Percentiles rank a stretch among this genome's conserved stretches.
phyloP scores from a whole-genome alignment of 2,329 filamentous ascomycete genomes.

The Metarhizium brunneum region DNA sequence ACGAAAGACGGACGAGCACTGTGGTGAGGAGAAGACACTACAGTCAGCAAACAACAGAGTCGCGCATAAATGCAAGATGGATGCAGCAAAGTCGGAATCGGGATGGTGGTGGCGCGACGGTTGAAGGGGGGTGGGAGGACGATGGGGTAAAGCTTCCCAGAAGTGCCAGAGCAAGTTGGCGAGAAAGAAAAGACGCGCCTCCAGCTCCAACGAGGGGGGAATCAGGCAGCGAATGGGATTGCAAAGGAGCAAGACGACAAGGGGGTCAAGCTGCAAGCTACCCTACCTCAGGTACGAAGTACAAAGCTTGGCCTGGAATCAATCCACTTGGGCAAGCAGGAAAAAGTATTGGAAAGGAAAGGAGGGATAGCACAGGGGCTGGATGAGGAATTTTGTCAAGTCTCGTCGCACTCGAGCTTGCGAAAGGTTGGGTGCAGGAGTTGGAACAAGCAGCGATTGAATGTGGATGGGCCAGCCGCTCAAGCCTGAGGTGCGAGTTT shows the following conservation, averaged over 20 bases:
- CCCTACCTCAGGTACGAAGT: constrained; percentile 7
- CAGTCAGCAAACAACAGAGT: constrained; percentile 20
- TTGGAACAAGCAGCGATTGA: neutral
- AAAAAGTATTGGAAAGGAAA: constrained; percentile 8
- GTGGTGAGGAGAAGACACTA: constrained; percentile 17
- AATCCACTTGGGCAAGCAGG: neutral
- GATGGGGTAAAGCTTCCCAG: constrained; percentile 9
- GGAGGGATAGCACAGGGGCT: constrained; percentile 4
- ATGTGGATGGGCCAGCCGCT: neutral
- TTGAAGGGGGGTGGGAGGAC: constrained; percentile 10
- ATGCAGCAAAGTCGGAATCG: constrained; percentile 19
- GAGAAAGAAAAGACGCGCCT: constrained; percentile 13
- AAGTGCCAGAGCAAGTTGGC: constrained; percentile 5
- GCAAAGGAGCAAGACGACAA: constrained; percentile 7
- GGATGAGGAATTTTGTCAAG: neutral
- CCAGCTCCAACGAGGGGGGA: constrained; percentile 8
- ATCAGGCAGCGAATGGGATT: constrained; percentile 11
- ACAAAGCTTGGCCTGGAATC: neutral
- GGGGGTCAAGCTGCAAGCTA: constrained; percentile 10
- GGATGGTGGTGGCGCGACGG: constrained; percentile 12
- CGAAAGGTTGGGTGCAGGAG: neutral
- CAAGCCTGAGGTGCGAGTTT: neutral
- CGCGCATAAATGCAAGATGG: constrained; percentile 23
- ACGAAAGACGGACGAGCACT: constrained; percentile 9
- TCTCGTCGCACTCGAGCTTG: neutral